Base-by-base conservation (phyloP, 345 rosid genomes). In the Firmiana major region DNA sequence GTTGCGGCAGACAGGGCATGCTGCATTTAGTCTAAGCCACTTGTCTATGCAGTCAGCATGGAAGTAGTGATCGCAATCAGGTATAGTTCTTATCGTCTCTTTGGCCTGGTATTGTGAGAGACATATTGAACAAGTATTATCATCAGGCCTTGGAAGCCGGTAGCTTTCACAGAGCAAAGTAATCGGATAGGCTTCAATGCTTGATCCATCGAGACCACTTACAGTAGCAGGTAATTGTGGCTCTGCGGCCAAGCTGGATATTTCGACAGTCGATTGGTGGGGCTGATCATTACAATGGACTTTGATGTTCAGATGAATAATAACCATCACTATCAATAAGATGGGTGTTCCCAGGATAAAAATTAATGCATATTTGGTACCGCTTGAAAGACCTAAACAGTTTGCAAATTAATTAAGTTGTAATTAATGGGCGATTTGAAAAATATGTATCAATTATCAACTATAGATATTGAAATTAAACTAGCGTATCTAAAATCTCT, bases 11-110 rank as follows among this genome's bases (percentile, higher is more conserved):
- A 38, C 5, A 0, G 93, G 92, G 63, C 95, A 91, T 0, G 91
- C 80, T 1, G 80, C 84, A 9, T 91, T 89, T 74, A 80, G 31
- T 73, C 49, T 81, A 63, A 91, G 89, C 92, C 93, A 91, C 79
- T 83, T 90, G 63, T 89, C 92, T 10, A 91, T 78, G 79, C 95
- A 87, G 4, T 40, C 67, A 0, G 79, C 86, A 21, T 91, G 95
- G 64, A 86, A 89, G 80, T 85, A 91, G 70, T 91, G 95, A 60
- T 78, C 40, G 79, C 92, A 91, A 36, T 87, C 83, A 0, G 95
- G 93, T 43, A 91, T 82, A 0, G 90, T 84, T 77, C 90, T 81
- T 9, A 88, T 36, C 0, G 57, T 84, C 69, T 91, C 95, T 26
- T 84, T 71, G 8, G 92, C 77, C 58, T 86, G 78, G 63, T 91